Percentiles rank a stretch among this genome's conserved stretches.
These are phyloP conservation scores for Plasmodium cynomolgi DNA, from an alignment of 169 alveolate species.

Conservation along the genomic window DNA sequence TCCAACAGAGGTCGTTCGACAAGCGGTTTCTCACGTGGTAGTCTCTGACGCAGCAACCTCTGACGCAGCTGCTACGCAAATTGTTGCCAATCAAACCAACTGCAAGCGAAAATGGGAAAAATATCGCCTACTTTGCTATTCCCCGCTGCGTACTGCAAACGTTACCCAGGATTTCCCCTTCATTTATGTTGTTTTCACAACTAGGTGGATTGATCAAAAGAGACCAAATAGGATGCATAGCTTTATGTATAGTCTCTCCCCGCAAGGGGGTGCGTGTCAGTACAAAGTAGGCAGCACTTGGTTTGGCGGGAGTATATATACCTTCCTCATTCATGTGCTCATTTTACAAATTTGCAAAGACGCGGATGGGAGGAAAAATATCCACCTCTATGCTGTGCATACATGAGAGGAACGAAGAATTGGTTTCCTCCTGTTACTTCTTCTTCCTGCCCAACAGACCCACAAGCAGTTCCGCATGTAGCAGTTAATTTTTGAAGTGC, in stretches of 20 bases:
- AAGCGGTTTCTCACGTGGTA: background rate
- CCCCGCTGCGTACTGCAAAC: background rate
- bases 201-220: background rate
- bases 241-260: background rate
- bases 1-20: background rate
- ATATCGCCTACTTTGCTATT: background rate
- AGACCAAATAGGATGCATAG: background rate
- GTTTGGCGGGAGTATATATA: background rate
- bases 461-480: background rate
- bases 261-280: background rate
- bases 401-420: background rate
- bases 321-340: background rate
- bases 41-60: background rate
- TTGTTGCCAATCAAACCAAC: background rate
- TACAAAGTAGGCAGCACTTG: background rate
- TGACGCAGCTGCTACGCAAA: background rate
- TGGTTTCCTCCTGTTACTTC: background rate
- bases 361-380: background rate
- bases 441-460: background rate
- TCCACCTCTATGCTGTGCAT: background rate
- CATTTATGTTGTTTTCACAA: background rate
- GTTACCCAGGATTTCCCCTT: background rate
- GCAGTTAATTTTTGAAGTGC: background rate
- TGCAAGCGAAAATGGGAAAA: background rate
- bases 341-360: background rate